Evolutionary conservation across 2,329 filamentous ascomycete species (phyloP).

Genomic region (Volutella citrinella): DNA sequence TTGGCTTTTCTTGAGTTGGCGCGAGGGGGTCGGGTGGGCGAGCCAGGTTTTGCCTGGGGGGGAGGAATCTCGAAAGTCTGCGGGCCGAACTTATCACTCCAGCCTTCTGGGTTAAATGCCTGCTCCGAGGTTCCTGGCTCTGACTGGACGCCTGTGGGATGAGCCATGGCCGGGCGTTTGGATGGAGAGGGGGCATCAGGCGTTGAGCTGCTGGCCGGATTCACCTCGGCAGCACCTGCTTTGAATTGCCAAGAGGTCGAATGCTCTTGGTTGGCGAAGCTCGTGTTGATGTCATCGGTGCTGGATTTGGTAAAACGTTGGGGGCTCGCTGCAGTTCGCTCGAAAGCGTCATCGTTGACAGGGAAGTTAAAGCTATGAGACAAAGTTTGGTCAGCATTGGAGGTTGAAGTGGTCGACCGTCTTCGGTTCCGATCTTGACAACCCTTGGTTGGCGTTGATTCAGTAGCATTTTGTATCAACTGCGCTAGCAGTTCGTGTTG

Average conservation of each 20-base stretch:
- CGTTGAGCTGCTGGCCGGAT: no score
- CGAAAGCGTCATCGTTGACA: constrained; percentile 40
- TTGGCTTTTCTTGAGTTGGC: constrained; percentile 58
- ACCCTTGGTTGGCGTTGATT: no score
- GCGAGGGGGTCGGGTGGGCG: constrained; percentile 43
- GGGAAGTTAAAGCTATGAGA: constrained; percentile 50
- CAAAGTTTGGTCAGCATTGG: constrained; percentile 30
- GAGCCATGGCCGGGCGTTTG: constrained; percentile 25
- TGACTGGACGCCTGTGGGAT: no score
- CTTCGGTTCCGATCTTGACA: no score
- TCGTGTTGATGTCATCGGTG: constrained; percentile 60
- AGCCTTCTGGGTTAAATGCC: constrained; percentile 50
- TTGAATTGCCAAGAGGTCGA: constrained; percentile 48
- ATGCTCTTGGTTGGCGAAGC: constrained; percentile 51
- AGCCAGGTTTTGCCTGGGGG: constrained; percentile 35
- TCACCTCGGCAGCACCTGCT: constrained; percentile 40
- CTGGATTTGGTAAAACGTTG: constrained; percentile 47
- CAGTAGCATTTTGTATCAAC: constrained; percentile 36
- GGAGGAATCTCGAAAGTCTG: constrained; percentile 52
- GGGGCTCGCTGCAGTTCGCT: constrained; percentile 31
- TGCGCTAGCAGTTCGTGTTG: constrained; percentile 36
- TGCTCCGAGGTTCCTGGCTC: constrained; percentile 22
- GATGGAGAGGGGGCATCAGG: no score
- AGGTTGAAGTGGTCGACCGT: no score
- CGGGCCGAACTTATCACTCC: constrained; percentile 52